Evolutionary conservation across 495 filamentous ascomycete genomes (phyloP).

Genomic region (Penicillium lividum): DNA sequence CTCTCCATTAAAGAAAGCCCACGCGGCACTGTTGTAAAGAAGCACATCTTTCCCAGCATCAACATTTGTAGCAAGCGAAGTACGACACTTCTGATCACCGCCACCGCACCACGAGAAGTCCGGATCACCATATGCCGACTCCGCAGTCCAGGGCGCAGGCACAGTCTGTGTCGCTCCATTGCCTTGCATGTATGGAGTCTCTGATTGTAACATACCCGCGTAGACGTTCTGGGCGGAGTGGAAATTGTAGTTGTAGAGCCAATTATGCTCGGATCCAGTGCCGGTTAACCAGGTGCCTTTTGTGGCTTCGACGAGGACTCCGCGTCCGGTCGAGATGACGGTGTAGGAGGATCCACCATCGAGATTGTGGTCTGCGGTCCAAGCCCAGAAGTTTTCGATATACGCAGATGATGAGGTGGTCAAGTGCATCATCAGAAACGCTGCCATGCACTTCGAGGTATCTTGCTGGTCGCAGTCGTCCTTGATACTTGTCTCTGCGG

Average conservation of each 20-base stretch:
- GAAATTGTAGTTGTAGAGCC: constrained; percentile 53
- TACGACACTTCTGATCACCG: constrained; percentile 39
- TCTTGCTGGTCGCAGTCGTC: constrained; percentile 40
- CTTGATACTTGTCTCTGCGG: constrained; percentile 39
- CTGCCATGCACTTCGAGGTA: constrained; percentile 44
- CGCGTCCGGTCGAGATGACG: constrained; percentile 53
- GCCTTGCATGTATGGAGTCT: constrained; percentile 51
- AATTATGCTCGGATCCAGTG: constrained; percentile 48
- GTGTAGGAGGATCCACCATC: constrained; percentile 35
- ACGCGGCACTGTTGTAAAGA: constrained; percentile 54
- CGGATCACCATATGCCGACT: constrained; percentile 43
- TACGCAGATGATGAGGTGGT: constrained; percentile 52
- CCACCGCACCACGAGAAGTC: constrained; percentile 37
- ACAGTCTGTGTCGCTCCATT: constrained; percentile 31
- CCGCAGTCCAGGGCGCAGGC: constrained; percentile 45
- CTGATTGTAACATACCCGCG: constrained; percentile 45
- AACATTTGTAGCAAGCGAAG: constrained; percentile 38
- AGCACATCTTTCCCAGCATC: constrained; percentile 48
- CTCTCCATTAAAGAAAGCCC: constrained; percentile 50
- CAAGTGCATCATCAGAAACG: constrained; percentile 55
- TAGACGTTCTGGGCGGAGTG: constrained; percentile 49
- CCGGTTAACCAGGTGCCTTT: constrained; percentile 45
- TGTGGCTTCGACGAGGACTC: constrained; percentile 50
- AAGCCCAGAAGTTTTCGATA: constrained; percentile 63
- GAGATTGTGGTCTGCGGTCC: constrained; percentile 59